Base-by-base conservation (phyloP, 2,329 filamentous ascomycete species). In the Aureobasidium sp. region DNA sequence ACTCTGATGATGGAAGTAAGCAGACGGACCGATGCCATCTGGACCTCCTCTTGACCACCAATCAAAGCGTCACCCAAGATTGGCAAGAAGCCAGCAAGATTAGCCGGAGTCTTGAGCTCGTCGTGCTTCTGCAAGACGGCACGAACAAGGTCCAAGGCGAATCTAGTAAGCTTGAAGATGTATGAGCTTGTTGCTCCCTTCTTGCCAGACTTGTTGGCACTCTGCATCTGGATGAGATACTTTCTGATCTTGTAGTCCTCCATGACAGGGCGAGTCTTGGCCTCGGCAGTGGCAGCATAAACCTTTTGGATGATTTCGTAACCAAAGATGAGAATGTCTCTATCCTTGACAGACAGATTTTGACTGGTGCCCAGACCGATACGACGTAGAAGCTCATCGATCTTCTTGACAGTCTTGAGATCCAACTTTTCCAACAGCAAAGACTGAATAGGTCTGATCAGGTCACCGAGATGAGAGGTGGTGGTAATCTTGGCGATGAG, bases 221-320 rank as follows among this genome's bases (percentile, higher is more conserved):
- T 87, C 71, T 88, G 88, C 70, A 84, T 77, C 64, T 92, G 90
- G 31, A 96, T 81, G 9, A 97, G 79, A 69, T 94, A 97, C 62
- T 87, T 86, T 70, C 82, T 86, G 49, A 87, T 79, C 65, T 81
- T 82, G 17, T 83, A 82, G 67, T 89, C 84, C 8, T 85, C 76
- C 68, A 82, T 84, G 62, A 29, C 52, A 14, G 55, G 60, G 14
- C 51, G 39, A 22, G 39, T 31, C n/a, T 53, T 47, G 8, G 56
- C 70, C 63, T 67, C 63, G 67, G 72, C 8, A 78, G 79, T 67
- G 79, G 83, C 68, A 25, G 67, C 67, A 63, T 96, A 95, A 0
- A 90, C 89, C 65, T 92, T 87, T 70, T 95, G 89, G 44, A 97
- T 89, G 51, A 97, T 83, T 73, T 97, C 91, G 72, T 96, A 97